Evolutionary conservation across 768 basidiomycete genomes (phyloP), one percentile per base, ranked within the genome.

Genomic region (Tulasnella sp.): DNA sequence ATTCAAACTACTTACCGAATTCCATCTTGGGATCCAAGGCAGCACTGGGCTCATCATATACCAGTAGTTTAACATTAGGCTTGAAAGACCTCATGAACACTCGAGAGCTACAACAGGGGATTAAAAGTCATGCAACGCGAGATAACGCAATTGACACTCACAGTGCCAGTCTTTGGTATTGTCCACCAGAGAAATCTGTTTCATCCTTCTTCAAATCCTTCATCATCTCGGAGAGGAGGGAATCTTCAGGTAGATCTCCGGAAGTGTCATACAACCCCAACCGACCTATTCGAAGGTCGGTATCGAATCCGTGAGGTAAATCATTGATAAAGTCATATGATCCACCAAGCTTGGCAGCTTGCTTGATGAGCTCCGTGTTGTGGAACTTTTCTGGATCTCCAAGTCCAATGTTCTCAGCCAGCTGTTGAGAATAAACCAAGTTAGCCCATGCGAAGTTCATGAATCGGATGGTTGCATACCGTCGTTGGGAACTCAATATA

Each of bases 21-120:
- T 81, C 79, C 0, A 68, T 72, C 37, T 72, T 62, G 7, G 79
- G 70, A 46, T 80, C 79, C 34, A 79, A 56, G 2, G 74, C 70
- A 0, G 76, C 75, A 33, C 69, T 77, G 0, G 78, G 76, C 58
- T 80, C 78, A 54, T 81, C 79, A 2, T 74, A 68, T 3, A 74
- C 68, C 15, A 78, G 63, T 9, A 79, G 69, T 25, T 66, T 69
- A 22, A 71, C 65, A 3, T 69, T 54, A 9, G 61, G 63, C n/a
- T 64, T 68, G 0, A 64, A 61, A 19, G 71, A 56, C 1, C 70
- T 65, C 65, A 69, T 68, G 58, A 71, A 71, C 3, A 66, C 66
- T 27, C 69, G 64, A 1, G 69, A 65, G 37, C 58, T 53, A 33
- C 13, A 34, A 19, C n/a, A 19, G 27, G 6, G 41, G 45, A 43